Evolutionary conservation across 257 asterid genomes (phyloP).

Genomic region (Prunella vulgaris): DNA sequence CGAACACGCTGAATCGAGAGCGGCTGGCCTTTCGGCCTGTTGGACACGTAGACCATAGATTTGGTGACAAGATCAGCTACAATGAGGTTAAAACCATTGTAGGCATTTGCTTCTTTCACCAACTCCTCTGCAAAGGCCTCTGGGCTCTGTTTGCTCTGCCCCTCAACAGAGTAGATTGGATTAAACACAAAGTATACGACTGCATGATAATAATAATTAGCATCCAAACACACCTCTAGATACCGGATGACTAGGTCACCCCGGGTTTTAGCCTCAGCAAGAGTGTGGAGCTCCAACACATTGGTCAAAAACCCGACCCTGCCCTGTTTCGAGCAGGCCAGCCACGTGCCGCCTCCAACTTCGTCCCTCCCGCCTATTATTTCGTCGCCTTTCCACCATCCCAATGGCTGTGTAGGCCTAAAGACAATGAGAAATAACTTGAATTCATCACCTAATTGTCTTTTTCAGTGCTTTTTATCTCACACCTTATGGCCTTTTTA

Average conservation of each 20-base stretch:
- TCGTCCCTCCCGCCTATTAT: constrained; percentile 70
- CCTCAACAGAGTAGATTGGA: neutral
- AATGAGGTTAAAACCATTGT: constrained; percentile 71
- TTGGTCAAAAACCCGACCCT: constrained; percentile 61
- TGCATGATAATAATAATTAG: neutral
- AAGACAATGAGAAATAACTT: neutral
- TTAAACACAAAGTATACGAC: neutral
- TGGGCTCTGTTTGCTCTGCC: constrained; percentile 59
- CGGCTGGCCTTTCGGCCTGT: constrained; percentile 54
- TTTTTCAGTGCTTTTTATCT: no score
- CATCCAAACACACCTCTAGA: constrained; percentile 36
- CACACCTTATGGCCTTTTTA: no score
- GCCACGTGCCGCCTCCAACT: constrained; percentile 73
- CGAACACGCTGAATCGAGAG: constrained; percentile 36
- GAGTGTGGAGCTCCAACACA: constrained; percentile 48
- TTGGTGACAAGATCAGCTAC: constrained; percentile 44
- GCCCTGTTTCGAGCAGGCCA: constrained; percentile 62
- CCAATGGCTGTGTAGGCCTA: constrained; percentile 68
- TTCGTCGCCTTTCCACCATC: constrained; percentile 67
- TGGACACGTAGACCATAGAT: constrained; percentile 57
- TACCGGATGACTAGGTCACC: constrained; percentile 65
- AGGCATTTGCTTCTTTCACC: constrained; percentile 43
- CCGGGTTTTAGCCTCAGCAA: constrained; percentile 57
- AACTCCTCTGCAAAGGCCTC: constrained; percentile 54
- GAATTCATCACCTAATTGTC: neutral